Conservation (phyloP, 2,329 filamentous ascomycete genomes). For the Hawksworthiomyces lignivorus region DNA sequence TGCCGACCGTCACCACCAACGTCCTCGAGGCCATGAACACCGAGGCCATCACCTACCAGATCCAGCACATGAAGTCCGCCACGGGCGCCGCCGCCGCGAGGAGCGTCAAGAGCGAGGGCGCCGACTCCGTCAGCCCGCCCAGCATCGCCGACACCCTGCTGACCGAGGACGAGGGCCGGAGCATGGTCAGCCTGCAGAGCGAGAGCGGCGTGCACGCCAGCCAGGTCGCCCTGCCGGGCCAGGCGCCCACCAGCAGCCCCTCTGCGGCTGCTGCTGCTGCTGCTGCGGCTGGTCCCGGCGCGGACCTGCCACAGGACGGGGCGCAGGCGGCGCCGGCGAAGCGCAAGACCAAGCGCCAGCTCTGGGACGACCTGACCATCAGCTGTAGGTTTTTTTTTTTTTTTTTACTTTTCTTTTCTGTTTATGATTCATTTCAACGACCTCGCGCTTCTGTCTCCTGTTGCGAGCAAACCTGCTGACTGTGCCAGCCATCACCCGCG, state of each 20-base stretch:
- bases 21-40: slow-evolving; percentile 83
- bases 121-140: slow-evolving; percentile 43
- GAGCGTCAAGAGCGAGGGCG: slow-evolving; percentile 32
- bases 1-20: slow-evolving; percentile 85
- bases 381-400: slow-evolving; percentile 55
- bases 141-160: slow-evolving; percentile 62
- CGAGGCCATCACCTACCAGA: slow-evolving; percentile 84
- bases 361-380: slow-evolving; percentile 97
- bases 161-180: slow-evolving; percentile 71
- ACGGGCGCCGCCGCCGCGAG: slow-evolving; percentile 35
- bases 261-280: not conserved
- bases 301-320: slow-evolving; percentile 17
- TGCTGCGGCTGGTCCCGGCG: slow-evolving; percentile 11
- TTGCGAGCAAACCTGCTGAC: no score
- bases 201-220: slow-evolving; percentile 79
- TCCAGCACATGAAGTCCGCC: slow-evolving; percentile 81
- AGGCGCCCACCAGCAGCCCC: no score
- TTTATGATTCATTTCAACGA: no score
- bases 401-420: not conserved
- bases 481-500: slow-evolving; percentile 69
- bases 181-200: slow-evolving; percentile 62
- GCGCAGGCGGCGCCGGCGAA: slow-evolving; percentile 16
- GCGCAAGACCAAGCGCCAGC: slow-evolving; percentile 75
- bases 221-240: slow-evolving; percentile 55
- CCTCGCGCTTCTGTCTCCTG: not conserved